These are phyloP conservation scores for Tremellales sp. DNA, from an alignment of 1,284 basidiomycete genomes.

Conservation along the genomic window DNA sequence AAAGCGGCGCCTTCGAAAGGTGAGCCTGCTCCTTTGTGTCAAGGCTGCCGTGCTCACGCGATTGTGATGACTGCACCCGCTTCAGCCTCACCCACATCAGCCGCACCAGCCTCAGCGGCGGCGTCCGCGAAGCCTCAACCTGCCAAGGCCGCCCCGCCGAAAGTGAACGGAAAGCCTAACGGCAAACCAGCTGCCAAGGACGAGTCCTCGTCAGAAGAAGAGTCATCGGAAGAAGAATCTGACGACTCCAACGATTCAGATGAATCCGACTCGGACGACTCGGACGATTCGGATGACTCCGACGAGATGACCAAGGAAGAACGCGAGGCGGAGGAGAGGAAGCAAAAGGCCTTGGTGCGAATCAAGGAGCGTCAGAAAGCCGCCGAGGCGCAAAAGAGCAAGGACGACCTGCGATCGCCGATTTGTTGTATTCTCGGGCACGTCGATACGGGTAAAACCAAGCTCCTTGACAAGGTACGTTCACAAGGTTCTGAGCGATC, in stretches of 20 bases:
- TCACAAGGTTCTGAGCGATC: background rate
- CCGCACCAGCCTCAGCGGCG: constrained; percentile 11
- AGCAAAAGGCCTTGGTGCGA: constrained; percentile 77
- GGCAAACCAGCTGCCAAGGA: background rate
- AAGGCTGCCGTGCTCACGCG: constrained; percentile 34
- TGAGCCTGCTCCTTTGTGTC: constrained; percentile 13
- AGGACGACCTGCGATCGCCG: constrained; percentile 88
- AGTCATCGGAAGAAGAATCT: constrained; percentile 52
- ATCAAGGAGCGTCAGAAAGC: constrained; percentile 78
- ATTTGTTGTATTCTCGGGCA: constrained; percentile 99
- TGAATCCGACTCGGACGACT: constrained; percentile 49
- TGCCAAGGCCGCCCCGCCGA: constrained; percentile 22
- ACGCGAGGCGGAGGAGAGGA: constrained; percentile 67
- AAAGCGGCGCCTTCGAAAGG: constrained; percentile 43
- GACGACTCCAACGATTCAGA: constrained; percentile 36
- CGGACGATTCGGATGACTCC: constrained; percentile 53
- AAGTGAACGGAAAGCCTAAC: constrained; percentile 6
- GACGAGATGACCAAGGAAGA: constrained; percentile 59
- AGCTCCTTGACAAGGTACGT: constrained; percentile 87
- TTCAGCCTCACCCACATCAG: constrained; percentile 7
- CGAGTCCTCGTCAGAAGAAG: constrained; percentile 43
- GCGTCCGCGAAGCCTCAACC: constrained; percentile 14
- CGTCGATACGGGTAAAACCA: constrained; percentile 99
- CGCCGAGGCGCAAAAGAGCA: constrained; percentile 79
- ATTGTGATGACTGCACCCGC: constrained; percentile 7